A percentile compares a stretch with the other conserved stretches of the same genome.
phyloP scores from a whole-genome alignment of 176 grass and related monocot genomes.

The Canna indica region DNA sequence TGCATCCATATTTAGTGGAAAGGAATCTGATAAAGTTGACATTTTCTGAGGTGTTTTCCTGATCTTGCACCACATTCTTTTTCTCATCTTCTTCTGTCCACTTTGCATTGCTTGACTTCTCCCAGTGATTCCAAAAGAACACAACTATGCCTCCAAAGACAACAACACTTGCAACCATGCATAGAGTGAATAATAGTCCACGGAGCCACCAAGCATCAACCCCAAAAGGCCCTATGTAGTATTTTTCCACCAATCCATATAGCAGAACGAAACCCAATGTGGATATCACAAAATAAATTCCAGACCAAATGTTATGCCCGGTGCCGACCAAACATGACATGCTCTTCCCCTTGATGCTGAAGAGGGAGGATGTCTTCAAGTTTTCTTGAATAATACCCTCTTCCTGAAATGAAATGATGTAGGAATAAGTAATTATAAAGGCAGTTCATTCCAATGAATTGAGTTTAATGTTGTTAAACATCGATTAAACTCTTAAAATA shows the following conservation, averaged over 20 bases:
- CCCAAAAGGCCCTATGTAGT: slow-evolving; percentile 54
- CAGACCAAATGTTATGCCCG: slow-evolving; percentile 67
- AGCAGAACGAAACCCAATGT: slow-evolving; percentile 59
- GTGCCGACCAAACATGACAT: slow-evolving; percentile 90
- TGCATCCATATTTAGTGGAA: slow-evolving; percentile 58
- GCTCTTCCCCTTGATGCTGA: slow-evolving; percentile 45
- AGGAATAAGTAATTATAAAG: slow-evolving; percentile 2
- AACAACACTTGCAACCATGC: slow-evolving; percentile 56
- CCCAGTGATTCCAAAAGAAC: slow-evolving; percentile 57
- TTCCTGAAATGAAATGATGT: slow-evolving; percentile 39
- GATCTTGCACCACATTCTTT: slow-evolving; percentile 3
- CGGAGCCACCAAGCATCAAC: slow-evolving; percentile 77
- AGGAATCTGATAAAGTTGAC: slow-evolving; percentile 36
- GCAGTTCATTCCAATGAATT: background rate
- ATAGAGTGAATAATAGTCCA: slow-evolving; percentile 57
- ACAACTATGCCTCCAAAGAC: slow-evolving; percentile 58
- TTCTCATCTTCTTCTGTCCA: slow-evolving; percentile 15
- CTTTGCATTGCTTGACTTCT: slow-evolving; percentile 42
- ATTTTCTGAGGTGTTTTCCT: background rate
- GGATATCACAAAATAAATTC: slow-evolving; percentile 56
- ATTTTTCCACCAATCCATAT: slow-evolving; percentile 47
- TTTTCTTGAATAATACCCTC: slow-evolving; percentile 45
- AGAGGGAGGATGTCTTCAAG: slow-evolving; percentile 36
- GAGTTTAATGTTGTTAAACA: background rate
- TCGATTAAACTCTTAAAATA: too few species aligned